A percentile compares a stretch with the other conserved stretches of the same genome.
Conservation (phyloP, 2,329 filamentous ascomycete species). For the Aspergillus sp. region DNA sequence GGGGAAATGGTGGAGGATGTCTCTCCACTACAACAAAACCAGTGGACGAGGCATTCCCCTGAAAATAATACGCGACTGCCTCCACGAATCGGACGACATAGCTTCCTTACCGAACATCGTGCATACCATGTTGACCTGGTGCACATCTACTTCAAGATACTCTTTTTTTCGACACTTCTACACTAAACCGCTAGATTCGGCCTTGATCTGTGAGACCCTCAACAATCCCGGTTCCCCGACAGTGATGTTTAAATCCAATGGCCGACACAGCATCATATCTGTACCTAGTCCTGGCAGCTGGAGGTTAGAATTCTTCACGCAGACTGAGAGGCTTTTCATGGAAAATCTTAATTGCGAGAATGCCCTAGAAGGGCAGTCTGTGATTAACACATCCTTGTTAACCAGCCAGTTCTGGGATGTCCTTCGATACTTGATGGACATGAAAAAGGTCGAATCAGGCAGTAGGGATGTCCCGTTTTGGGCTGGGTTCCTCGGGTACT, state of each 20-base stretch:
- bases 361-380: background rate
- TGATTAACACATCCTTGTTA: constrained; percentile 21
- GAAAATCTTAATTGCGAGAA: constrained; percentile 21
- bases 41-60: constrained; percentile 27
- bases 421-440: constrained; percentile 43
- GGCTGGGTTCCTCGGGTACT: constrained; percentile 81
- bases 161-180: constrained; percentile 31
- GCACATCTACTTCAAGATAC: constrained; percentile 29
- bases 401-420: constrained; percentile 38
- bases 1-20: constrained; percentile 72
- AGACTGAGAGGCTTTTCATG: constrained; percentile 25
- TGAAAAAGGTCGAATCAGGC: constrained; percentile 40
- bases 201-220: constrained; percentile 37
- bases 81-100: constrained; percentile 20
- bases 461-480: constrained; percentile 61
- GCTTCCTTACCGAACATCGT: constrained; percentile 45
- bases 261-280: constrained; percentile 39
- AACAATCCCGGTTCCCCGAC: constrained; percentile 35
- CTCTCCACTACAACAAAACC: constrained; percentile 61
- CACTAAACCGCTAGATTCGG: constrained; percentile 29
- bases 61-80: constrained; percentile 21
- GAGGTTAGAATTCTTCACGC: constrained; percentile 39
- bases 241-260: constrained; percentile 50
- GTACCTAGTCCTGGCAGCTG: constrained; percentile 38
- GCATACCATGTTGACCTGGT: constrained; percentile 46